These are phyloP conservation scores for Astrothelium macrocarpum DNA, from an alignment of 495 filamentous ascomycete species.

Conservation along the genomic window DNA sequence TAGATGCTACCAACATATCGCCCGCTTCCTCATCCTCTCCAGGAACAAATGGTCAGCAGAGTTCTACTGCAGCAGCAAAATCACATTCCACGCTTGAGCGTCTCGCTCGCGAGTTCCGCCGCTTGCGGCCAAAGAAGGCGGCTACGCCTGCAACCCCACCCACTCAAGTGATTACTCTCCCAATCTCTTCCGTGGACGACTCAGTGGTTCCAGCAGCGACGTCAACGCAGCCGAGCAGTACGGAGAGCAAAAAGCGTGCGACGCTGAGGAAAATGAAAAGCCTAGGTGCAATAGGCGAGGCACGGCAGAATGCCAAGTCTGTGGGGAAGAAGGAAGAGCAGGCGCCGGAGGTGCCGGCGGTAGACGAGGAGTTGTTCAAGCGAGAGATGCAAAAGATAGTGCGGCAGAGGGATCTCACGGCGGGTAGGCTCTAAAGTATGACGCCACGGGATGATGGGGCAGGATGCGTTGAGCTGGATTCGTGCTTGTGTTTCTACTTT, in stretches of 20 bases:
- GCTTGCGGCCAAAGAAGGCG: conserved; percentile 25
- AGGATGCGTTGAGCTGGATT: background rate
- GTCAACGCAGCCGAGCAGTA: background rate
- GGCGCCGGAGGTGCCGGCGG: background rate
- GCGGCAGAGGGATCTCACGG: background rate
- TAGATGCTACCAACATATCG: background rate
- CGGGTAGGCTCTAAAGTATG: too few relatives aligned
- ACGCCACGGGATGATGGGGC: too few relatives aligned
- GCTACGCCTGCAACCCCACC: conserved; percentile 10
- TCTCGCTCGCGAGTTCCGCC: conserved; percentile 48
- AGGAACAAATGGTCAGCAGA: conserved; percentile 14
- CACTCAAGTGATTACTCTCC: too few relatives aligned
- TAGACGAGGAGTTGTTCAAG: background rate
- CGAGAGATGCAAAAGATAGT: background rate
- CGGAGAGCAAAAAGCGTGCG: conserved; percentile 18
- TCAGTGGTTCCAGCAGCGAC: background rate
- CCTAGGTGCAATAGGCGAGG: conserved; percentile 22
- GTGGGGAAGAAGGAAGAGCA: background rate
- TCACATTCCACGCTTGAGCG: conserved; percentile 47
- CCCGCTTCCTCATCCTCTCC: background rate
- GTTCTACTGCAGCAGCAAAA: conserved; percentile 15
- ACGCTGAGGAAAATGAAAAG: conserved; percentile 33
- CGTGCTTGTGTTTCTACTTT: too few relatives aligned
- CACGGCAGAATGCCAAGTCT: conserved; percentile 7
- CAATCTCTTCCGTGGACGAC: too few relatives aligned